Percentiles rank a stretch among this genome's conserved stretches.
These are phyloP conservation scores for Abelmoschus esculentus DNA, from an alignment of 345 rosid genomes.

Conservation along the genomic window DNA sequence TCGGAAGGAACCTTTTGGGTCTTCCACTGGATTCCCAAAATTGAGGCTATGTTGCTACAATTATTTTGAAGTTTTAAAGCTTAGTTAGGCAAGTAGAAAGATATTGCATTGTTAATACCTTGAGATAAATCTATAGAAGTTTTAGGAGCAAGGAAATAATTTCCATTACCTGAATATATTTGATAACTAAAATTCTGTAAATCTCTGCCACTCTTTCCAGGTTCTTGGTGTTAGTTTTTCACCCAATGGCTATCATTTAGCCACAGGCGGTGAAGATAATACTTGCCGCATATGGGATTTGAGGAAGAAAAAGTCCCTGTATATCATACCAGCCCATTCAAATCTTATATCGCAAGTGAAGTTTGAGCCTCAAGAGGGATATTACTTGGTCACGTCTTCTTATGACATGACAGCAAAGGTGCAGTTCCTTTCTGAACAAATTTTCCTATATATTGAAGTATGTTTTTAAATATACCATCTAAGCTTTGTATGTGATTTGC, in stretches of 20 bases:
- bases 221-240: constrained; percentile 78
- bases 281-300: constrained; percentile 95
- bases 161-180: not conserved
- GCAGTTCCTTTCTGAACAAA: constrained; percentile 8
- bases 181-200: constrained; percentile 3
- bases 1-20: not conserved
- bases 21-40: not conserved
- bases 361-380: constrained; percentile 96
- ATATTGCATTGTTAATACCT: not conserved
- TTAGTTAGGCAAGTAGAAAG: not conserved
- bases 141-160: not conserved
- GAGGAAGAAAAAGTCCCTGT: constrained; percentile 76
- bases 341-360: constrained; percentile 88
- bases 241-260: constrained; percentile 93
- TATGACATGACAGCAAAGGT: constrained; percentile 95
- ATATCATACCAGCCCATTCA: constrained; percentile 84
- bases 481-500: constrained; percentile 5
- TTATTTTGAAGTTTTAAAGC: not conserved
- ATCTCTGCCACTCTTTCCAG: constrained; percentile 35
- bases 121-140: not conserved
- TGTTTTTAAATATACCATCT: constrained; percentile 14
- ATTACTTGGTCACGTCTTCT: constrained; percentile 80
- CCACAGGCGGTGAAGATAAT: constrained; percentile 94
- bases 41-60: not conserved
- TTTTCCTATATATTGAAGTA: not conserved